Percentiles rank a stretch among this genome's conserved stretches.
phyloP scores from a whole-genome alignment of 805 yeast species.

The Saccharomycopsis microspora region DNA sequence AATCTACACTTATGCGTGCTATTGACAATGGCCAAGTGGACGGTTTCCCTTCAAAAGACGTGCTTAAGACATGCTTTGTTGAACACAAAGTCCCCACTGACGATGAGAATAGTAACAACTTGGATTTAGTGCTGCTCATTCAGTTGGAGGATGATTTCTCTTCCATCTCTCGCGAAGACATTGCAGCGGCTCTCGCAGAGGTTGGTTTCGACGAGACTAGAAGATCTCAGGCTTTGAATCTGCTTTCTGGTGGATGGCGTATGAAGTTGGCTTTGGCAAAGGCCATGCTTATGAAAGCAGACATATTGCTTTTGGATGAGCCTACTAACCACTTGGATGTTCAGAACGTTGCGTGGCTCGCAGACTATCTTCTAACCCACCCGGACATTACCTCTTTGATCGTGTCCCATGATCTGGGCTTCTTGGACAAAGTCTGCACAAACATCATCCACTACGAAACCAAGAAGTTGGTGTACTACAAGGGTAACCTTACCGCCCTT shows the following conservation, averaged over 20 bases:
- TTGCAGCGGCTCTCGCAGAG: constrained; percentile 60
- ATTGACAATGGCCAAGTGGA: constrained; percentile 94
- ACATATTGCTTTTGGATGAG: constrained; percentile 87
- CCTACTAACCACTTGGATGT: constrained; percentile 98
- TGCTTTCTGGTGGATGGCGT: constrained; percentile 98
- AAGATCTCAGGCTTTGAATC: constrained; percentile 83
- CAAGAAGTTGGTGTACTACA: constrained; percentile 88
- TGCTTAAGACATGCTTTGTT: constrained; percentile 86
- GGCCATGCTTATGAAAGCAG: constrained; percentile 97
- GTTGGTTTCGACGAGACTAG: constrained; percentile 92
- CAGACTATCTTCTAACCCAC: constrained; percentile 74
- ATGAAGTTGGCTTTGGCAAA: constrained; percentile 98
- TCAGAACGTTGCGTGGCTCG: constrained; percentile 84
- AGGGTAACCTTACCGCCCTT: constrained; percentile 89
- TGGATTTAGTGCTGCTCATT: constrained; percentile 80
- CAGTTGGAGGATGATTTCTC: constrained; percentile 78
- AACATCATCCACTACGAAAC: constrained; percentile 94
- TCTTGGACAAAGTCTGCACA: constrained; percentile 90
- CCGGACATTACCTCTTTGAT: constrained; percentile 86
- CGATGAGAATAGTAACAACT: constrained; percentile 52
- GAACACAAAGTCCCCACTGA: constrained; percentile 95
- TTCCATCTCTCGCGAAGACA: constrained; percentile 53
- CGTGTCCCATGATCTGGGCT: constrained; percentile 97
- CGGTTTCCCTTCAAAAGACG: constrained; percentile 88
- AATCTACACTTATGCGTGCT: constrained; percentile 93